Base-by-base conservation (phyloP, 192 early-diverging fungal species). In the Coemansia sp. region DNA sequence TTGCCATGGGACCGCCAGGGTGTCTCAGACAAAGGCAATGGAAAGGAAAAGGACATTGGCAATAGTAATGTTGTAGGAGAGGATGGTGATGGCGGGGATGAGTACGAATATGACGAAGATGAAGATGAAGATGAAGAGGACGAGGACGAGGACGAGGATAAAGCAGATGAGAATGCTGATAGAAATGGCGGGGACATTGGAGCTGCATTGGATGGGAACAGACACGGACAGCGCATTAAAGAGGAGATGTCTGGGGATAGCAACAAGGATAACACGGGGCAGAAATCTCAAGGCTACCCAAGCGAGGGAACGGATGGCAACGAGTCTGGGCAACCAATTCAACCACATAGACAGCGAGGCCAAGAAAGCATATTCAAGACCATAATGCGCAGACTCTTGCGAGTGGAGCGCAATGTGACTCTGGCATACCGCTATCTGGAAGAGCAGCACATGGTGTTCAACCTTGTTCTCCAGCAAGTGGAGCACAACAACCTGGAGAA, bases 301-400 rank as follows among this genome's bases (percentile, higher is more conserved):
- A 37, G 13, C 13, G 7, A 40, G 16, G 38, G 39, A 21, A 5
- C 56, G 39, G 15, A n/a, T 18, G 7, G 63, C 39, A 48, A 19
- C 61, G 69, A 63, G 58, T 50, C 26, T 23, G 38, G 47, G 64
- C 26, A 53, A 45, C 12, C 67, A 67, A 3, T 64, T 60, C 3
- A 12, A 11, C 16, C 43, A 26, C 53, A 61, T 38, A 61, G 32
- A 9, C 71, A 50, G 43, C 58, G 62, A 43, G 87, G 87, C 12
- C 92, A 95, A 67, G 94, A 93, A 53, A 91, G 88, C 40, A 90
- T 96, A 42, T 96, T 93, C 76, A 95, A 96, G 60, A 94, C 90
- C 9, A 95, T 98, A 40, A 89, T 94, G 85, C 94, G 92, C 63
- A 88, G 96, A 13, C 77, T 98, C 2, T 74, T 80, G 39, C 74